phyloP scores from a whole-genome alignment of 768 basidiomycete species.

The Boletus fagicola region DNA sequence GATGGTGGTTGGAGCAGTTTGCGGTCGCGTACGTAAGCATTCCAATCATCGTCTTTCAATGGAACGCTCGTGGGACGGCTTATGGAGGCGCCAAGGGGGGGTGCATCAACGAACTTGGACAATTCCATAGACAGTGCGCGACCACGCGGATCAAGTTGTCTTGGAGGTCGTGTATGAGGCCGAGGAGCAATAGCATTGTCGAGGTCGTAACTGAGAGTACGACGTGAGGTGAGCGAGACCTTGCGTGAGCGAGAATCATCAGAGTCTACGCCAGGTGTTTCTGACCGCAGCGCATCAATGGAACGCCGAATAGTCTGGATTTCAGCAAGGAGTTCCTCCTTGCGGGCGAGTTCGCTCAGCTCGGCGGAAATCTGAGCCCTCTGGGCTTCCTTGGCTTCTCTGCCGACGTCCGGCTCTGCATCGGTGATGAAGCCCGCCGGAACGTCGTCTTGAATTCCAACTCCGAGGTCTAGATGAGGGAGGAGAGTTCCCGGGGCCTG shows the following conservation, averaged over 20 bases:
- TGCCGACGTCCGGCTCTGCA: conserved; percentile 31
- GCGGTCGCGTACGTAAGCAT: conserved; percentile 79
- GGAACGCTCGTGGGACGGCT: conserved; percentile 72
- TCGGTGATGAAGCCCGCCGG: conserved; percentile 66
- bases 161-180: conserved; percentile 69
- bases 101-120: conserved; percentile 43
- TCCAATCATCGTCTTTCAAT: conserved; percentile 79
- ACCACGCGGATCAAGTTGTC: conserved; percentile 64
- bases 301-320: conserved; percentile 79
- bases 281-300: conserved; percentile 71
- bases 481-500: conserved; percentile 55
- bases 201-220: conserved; percentile 68
- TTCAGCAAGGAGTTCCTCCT: conserved; percentile 70
- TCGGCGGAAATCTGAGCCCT: conserved; percentile 42
- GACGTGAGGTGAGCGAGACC: conserved; percentile 63
- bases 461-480: conserved; percentile 72
- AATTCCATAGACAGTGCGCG: conserved; percentile 75
- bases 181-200: conserved; percentile 46
- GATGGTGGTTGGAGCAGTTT: conserved; percentile 82
- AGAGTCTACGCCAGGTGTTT: conserved; percentile 50
- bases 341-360: conserved; percentile 55
- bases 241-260: conserved; percentile 63
- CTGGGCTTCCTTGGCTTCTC: conserved; percentile 32
- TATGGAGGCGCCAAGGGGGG: conserved; percentile 51
- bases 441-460: conserved; percentile 71